Conservation (phyloP, 2,329 filamentous ascomycete genomes). For the Stagonosporopsis vannaccii region DNA sequence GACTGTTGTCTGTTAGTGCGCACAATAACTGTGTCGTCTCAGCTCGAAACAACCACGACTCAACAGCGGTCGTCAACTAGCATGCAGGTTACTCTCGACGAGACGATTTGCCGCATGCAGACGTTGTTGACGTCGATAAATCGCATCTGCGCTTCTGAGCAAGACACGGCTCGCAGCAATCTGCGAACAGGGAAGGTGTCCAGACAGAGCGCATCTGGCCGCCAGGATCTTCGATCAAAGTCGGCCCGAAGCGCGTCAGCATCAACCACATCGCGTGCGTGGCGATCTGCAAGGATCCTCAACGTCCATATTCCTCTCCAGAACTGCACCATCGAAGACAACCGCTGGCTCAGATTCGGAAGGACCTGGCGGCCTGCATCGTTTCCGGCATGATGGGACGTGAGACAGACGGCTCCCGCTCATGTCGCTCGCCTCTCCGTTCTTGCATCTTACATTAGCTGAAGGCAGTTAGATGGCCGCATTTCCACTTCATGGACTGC, state of each 20-base stretch:
- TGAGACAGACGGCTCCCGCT: background rate
- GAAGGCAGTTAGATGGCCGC: conserved; percentile 3
- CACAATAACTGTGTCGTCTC: conserved; percentile 6
- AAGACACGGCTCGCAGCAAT: conserved; percentile 11
- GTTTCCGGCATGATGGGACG: background rate
- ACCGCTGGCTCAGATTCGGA: conserved; percentile 1
- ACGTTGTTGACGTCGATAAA: background rate
- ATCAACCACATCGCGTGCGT: conserved; percentile 1
- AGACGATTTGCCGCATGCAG: background rate
- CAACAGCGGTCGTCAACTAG: conserved; percentile 1
- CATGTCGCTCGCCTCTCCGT: conserved; percentile 9
- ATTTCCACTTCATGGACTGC: background rate
- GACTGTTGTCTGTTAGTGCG: conserved; percentile 11
- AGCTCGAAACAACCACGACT: conserved; percentile 10
- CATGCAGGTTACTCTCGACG: background rate
- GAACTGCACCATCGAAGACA: background rate
- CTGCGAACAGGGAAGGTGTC: conserved; percentile 14
- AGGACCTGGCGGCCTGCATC: background rate
- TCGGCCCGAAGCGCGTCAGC: conserved; percentile 8
- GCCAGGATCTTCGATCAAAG: conserved; percentile 7
- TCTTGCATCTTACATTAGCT: background rate
- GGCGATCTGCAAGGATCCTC: conserved; percentile 13
- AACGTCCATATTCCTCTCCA: conserved; percentile 1
- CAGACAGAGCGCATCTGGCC: conserved; percentile 3
- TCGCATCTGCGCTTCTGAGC: background rate